Base-by-base conservation (phyloP, 2,329 filamentous ascomycete genomes). In the Raffaelea albimanens region DNA sequence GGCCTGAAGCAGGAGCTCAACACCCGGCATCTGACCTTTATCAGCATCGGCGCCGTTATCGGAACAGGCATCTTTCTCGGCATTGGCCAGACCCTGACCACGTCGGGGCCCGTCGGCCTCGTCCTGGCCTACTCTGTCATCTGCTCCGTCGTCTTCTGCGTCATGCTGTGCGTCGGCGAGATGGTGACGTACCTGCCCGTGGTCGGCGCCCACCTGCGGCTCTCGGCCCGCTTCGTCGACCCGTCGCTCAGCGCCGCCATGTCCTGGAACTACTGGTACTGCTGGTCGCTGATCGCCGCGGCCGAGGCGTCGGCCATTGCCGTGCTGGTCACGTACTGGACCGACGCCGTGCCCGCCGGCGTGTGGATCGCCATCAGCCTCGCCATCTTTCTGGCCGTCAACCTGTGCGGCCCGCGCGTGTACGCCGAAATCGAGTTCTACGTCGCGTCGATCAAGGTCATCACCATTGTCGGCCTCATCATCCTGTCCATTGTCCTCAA, bases 381-480 rank as follows among this genome's bases (percentile, higher is more conserved):
- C 19, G 20, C 73, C 29, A 66, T 79, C 44, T 72, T 75, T 48
- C 60, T 80, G 9, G 50, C 66, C 18, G 68, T 80, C 55, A 81
- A 80, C 59, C 73, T 78, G 51, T 68, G 78, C 46, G 73, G 74
- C 45, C 74, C 80, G 19, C 63, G 66, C 40, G 67, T 75, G 54
- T 81, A 78, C 54, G 78, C 78, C 31, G 78, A 82, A 60, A 71
- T 74, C 43, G 78, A 82, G 57, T 81, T 82, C 58, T 75, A 73
- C 67, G 78, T 80, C 52, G 75, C 76, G 33, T 73, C 69, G 41
- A 68, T 80, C 62, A 82, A 82, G 62, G 67, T 82, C 39, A 68
- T 80, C 51, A 74, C 72, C 49, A 77, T 82, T 52, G 57, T 75
- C n/a, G 76, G 75, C 16, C 68, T 81, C 39, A 70, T 80, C 56